phyloP scores from a whole-genome alignment of 176 grass and related monocot species.

The Avena atlantica region DNA sequence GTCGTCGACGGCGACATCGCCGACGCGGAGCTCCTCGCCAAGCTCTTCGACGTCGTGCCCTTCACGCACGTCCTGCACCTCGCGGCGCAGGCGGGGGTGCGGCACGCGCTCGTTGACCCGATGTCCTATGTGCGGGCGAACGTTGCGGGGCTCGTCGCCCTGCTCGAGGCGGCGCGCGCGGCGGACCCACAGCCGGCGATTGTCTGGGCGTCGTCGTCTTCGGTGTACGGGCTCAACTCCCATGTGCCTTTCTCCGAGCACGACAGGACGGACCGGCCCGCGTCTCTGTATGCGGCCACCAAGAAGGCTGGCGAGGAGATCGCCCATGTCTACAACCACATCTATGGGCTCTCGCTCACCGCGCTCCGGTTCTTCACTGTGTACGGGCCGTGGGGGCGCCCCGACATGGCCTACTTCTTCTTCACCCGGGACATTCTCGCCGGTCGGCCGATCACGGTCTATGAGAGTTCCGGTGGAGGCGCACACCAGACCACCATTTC shows the following conservation, averaged over 20 bases:
- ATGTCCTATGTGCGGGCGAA: conserved; percentile 81
- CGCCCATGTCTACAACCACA: conserved; percentile 91
- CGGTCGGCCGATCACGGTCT: conserved; percentile 68
- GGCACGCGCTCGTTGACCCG: conserved; percentile 76
- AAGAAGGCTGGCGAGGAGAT: conserved; percentile 95
- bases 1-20: conserved; percentile 87
- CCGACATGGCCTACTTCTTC: conserved; percentile 85
- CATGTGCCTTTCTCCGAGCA: conserved; percentile 83
- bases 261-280: conserved; percentile 81
- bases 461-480: conserved; percentile 68
- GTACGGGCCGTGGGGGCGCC: conserved; percentile 84
- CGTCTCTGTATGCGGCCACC: conserved; percentile 86
- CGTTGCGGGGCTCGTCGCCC: conserved; percentile 69
- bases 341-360: conserved; percentile 84
- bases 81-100: conserved; percentile 91
- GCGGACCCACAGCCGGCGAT: conserved; percentile 80
- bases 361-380: conserved; percentile 83
- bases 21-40: conserved; percentile 69
- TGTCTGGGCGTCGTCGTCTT: conserved; percentile 88
- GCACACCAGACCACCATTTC: conserved; percentile 68
- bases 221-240: conserved; percentile 81
- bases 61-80: conserved; percentile 95
- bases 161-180: conserved; percentile 67
- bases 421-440: conserved; percentile 83
- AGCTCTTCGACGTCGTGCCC: conserved; percentile 83